Conservation (phyloP, 2,329 filamentous ascomycete genomes). For the Alternaria sp. region DNA sequence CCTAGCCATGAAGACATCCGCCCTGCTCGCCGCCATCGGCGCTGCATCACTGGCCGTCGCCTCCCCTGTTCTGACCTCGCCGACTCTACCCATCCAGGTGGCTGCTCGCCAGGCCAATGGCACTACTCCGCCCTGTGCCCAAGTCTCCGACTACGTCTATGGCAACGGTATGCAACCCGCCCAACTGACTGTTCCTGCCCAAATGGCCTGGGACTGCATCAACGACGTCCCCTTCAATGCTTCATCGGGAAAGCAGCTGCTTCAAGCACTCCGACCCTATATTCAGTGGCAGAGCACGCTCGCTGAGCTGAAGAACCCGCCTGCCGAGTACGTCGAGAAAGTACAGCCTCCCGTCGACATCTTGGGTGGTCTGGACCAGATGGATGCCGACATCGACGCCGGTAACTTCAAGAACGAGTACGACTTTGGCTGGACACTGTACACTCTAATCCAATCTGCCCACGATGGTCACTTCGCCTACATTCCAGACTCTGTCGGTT, state of each 20-base stretch:
- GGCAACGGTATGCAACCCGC: constrained; percentile 22
- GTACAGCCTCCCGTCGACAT: constrained; percentile 58
- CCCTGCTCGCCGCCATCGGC: constrained; percentile 34
- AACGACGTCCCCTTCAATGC: constrained; percentile 56
- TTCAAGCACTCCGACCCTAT: constrained; percentile 55
- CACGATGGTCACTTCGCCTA: constrained; percentile 72
- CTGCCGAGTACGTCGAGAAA: constrained; percentile 57
- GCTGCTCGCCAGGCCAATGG: constrained; percentile 34
- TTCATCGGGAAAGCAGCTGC: constrained; percentile 50
- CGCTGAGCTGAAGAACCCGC: constrained; percentile 55
- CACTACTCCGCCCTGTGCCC: constrained; percentile 43
- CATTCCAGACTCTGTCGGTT: constrained; percentile 62
- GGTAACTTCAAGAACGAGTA: constrained; percentile 54
- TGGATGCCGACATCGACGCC: constrained; percentile 50
- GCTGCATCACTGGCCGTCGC: constrained; percentile 34
- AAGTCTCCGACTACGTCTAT: constrained; percentile 45
- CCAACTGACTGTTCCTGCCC: constrained; percentile 51
- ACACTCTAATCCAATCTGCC: constrained; percentile 61
- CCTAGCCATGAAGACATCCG: constrained; percentile 33
- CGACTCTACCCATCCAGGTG: constrained; percentile 23
- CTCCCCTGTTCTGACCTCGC: constrained; percentile 35
- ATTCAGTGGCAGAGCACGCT: constrained; percentile 59
- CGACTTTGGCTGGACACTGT: constrained; percentile 61
- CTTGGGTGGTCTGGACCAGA: constrained; percentile 51
- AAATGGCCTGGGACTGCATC: constrained; percentile 57